Base-by-base conservation (phyloP, 2,329 filamentous ascomycete species). In the Calonectria ilicicola region DNA sequence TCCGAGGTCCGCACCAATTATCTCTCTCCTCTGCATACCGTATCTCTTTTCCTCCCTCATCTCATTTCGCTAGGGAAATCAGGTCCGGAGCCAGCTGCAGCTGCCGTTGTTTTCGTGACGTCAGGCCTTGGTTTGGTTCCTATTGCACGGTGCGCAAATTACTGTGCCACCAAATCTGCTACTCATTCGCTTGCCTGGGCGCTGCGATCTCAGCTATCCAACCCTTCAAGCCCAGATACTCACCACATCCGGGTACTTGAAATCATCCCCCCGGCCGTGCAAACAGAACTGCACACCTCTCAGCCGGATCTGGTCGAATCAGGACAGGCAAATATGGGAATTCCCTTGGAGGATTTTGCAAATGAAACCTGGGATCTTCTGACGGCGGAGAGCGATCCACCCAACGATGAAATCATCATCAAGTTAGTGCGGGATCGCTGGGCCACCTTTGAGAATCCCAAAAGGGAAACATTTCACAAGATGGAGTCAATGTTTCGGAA, bases 191-290 rank as follows among this genome's bases (percentile, higher is more conserved):
- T 75, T 3, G 74, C 76, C 1, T 72, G 67, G 70, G 58, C 60
- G 42, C 35, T 67, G 46, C 42, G 65, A 19, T 21, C 68, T 42
- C 60, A 72, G 21, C 51, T 66, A 8, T 70, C 70, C 0, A 62
- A 53, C 2, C 63, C 67, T 9, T 63, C 63, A n/a, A 70, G 70
- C 67, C 67, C 38, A 5, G 66, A 72, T 7, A 75, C 68, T 5
- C 68, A 69, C 15, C 58, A 71, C 29, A 66, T 74, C 14, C 51
- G 65, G 1, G 63, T 77, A 5, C 58, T 76, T 7, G 73, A 77
- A 60, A 71, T 76, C 8, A 74, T 72, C 19, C 75, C 75, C 5
- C 73, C 73, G 1, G 73, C 75, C 14, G 75, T 77, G 19, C 67
- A 73, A 53, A 76, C 69, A 10, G 69, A 72, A 19, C n/a, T 74